Evolutionary conservation across 805 yeast genomes (phyloP).

Genomic region (Metschnikowia cubensis): DNA sequence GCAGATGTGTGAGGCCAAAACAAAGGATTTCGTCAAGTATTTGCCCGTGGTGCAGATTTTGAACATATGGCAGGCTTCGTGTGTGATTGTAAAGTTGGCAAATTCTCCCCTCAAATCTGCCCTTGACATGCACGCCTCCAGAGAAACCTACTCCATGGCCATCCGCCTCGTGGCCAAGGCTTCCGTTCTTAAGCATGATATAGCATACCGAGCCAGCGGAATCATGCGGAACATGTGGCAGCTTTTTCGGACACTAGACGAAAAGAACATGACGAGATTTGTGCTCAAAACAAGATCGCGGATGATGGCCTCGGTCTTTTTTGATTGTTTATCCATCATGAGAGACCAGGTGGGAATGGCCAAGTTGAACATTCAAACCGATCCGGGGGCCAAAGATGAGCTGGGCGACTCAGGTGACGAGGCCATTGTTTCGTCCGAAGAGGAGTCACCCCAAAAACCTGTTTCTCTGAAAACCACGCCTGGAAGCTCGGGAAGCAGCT

Average conservation of each 20-base stretch:
- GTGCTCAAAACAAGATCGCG: constrained; percentile 68
- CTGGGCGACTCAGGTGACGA: constrained; percentile 26
- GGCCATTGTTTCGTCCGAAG: constrained; percentile 14
- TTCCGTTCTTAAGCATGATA: constrained; percentile 84
- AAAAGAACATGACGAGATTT: constrained; percentile 38
- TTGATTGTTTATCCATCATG: constrained; percentile 82
- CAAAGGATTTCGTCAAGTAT: constrained; percentile 63
- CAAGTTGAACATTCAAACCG: constrained; percentile 42
- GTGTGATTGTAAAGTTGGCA: constrained; percentile 71
- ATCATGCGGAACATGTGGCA: constrained; percentile 95
- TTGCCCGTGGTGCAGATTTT: constrained; percentile 81
- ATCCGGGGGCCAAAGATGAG: constrained; percentile 18
- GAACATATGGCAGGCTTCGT: constrained; percentile 88
- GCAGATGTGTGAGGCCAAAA: constrained; percentile 52
- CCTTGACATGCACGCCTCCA: constrained; percentile 69
- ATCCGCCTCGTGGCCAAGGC: constrained; percentile 69
- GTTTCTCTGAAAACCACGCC: constrained; percentile 30
- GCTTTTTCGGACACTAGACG: constrained; percentile 64
- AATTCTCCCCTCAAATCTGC: constrained; percentile 69
- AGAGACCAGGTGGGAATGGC: constrained; percentile 88
- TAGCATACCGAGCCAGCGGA: constrained; percentile 89
- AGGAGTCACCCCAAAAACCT: constrained; percentile 18
- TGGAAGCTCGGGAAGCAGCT: constrained; percentile 34
- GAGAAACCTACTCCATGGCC: constrained; percentile 62
- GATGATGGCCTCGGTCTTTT: constrained; percentile 89